These are phyloP conservation scores for Verticillium isaacii DNA, from an alignment of 2,329 filamentous ascomycete species.

Conservation along the genomic window DNA sequence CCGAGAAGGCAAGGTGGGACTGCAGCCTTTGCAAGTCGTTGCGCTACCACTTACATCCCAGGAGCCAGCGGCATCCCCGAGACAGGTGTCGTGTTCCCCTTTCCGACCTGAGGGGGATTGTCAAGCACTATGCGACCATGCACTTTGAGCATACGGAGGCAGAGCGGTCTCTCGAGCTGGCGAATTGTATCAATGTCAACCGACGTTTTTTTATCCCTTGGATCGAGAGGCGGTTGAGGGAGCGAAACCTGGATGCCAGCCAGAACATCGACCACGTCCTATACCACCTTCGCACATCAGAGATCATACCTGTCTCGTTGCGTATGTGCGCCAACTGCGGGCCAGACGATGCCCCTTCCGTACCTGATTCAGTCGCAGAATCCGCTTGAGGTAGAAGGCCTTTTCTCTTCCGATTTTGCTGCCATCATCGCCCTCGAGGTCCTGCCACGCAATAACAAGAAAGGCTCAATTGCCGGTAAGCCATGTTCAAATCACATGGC, in stretches of 20 bases:
- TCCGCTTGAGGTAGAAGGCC: no score
- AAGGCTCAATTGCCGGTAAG: no score
- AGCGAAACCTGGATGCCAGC: neutral
- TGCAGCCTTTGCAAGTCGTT: neutral
- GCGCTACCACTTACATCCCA: neutral
- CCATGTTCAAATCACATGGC: no score
- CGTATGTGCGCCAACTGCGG: neutral
- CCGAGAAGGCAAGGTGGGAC: neutral
- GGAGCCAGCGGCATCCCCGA: constrained; percentile 21
- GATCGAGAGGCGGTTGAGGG: neutral
- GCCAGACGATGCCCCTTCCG: no score
- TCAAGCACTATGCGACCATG: neutral
- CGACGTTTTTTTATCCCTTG: neutral
- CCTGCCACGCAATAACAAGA: no score
- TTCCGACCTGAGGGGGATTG: neutral
- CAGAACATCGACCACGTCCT: neutral
- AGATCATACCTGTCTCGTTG: neutral
- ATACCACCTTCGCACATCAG: neutral
- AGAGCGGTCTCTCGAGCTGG: neutral
- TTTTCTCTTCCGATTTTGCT: no score
- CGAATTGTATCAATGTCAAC: neutral
- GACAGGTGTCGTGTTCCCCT: constrained; percentile 16
- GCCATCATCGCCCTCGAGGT: no score
- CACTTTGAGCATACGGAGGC: neutral
- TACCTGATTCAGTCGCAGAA: no score